Evolutionary conservation across 2,329 filamentous ascomycete species (phyloP).

Genomic region (Fusarium musae): DNA sequence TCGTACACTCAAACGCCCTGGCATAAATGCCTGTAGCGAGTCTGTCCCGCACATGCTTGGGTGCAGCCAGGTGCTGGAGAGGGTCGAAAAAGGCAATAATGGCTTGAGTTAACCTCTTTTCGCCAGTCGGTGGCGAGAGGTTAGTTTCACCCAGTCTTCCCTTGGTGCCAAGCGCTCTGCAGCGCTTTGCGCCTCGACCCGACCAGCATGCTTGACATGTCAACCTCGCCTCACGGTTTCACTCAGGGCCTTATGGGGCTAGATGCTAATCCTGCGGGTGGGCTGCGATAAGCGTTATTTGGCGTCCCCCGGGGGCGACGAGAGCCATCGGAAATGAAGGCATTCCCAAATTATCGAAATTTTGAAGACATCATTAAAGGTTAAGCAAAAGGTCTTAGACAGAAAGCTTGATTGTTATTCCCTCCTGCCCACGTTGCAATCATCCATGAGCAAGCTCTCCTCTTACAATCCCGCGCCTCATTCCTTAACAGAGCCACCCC

Average conservation of each 20-base stretch:
- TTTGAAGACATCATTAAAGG: neutral
- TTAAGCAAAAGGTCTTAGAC: neutral
- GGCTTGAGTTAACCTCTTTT: neutral
- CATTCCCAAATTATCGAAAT: neutral
- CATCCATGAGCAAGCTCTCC: neutral
- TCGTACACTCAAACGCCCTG: constrained; percentile 29
- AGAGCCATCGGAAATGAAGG: constrained; percentile 5
- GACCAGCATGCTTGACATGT: constrained; percentile 26
- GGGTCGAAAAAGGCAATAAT: constrained; percentile 1
- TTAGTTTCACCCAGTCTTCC: neutral
- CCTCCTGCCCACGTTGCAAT: neutral
- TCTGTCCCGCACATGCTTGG: neutral
- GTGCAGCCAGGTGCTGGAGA: neutral
- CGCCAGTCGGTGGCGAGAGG: neutral
- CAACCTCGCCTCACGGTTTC: constrained; percentile 3
- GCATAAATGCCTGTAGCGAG: neutral
- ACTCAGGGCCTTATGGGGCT: neutral
- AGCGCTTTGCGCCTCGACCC: constrained; percentile 6
- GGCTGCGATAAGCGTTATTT: neutral
- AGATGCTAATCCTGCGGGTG: neutral
- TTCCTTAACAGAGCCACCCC: neutral
- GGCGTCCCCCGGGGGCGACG: neutral
- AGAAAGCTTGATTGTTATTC: neutral
- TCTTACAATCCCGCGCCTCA: neutral
- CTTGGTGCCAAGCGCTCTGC: neutral